Evolutionary conservation across 2,329 filamentous ascomycete genomes (phyloP).

Genomic region (Ilyonectria robusta): DNA sequence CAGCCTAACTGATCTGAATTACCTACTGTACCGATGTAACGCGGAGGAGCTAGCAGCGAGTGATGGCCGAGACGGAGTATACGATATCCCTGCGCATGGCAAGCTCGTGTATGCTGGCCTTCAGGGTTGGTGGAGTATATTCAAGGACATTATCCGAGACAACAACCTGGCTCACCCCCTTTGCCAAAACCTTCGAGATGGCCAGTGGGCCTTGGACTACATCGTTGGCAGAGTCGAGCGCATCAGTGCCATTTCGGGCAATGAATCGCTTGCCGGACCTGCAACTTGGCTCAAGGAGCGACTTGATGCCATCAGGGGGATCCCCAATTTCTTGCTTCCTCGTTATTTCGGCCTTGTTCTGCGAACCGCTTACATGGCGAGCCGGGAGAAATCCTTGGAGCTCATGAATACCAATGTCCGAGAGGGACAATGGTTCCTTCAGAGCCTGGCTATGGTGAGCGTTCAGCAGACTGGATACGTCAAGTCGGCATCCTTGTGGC

Average conservation of each 20-base stretch:
- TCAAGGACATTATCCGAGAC: slow-evolving; percentile 86
- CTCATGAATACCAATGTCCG: slow-evolving; percentile 84
- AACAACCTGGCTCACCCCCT: slow-evolving; percentile 95
- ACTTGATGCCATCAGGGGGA: slow-evolving; percentile 86
- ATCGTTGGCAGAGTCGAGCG: slow-evolving; percentile 83
- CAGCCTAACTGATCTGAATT: slow-evolving; percentile 88
- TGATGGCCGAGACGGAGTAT: slow-evolving; percentile 86
- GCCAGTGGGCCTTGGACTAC: slow-evolving; percentile 94
- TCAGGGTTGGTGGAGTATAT: slow-evolving; percentile 98
- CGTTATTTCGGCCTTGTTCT: slow-evolving; percentile 94
- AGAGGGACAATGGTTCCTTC: slow-evolving; percentile 88
- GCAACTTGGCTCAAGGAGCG: slow-evolving; percentile 86
- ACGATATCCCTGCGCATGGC: slow-evolving; percentile 87
- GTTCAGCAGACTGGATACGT: slow-evolving; percentile 91
- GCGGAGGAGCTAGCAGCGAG: slow-evolving; percentile 88
- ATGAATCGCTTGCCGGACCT: slow-evolving; percentile 74
- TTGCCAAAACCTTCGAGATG: slow-evolving; percentile 91
- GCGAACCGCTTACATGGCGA: slow-evolving; percentile 88
- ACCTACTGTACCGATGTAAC: slow-evolving; percentile 91
- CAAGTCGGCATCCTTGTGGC: slow-evolving; percentile 92
- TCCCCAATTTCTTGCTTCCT: slow-evolving; percentile 91
- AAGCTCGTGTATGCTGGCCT: slow-evolving; percentile 93
- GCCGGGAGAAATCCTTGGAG: slow-evolving; percentile 82
- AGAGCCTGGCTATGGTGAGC: slow-evolving; percentile 91
- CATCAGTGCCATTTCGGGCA: slow-evolving; percentile 74